Conservation (phyloP, 2,329 filamentous ascomycete genomes). For the Diaporthe ampelina region DNA sequence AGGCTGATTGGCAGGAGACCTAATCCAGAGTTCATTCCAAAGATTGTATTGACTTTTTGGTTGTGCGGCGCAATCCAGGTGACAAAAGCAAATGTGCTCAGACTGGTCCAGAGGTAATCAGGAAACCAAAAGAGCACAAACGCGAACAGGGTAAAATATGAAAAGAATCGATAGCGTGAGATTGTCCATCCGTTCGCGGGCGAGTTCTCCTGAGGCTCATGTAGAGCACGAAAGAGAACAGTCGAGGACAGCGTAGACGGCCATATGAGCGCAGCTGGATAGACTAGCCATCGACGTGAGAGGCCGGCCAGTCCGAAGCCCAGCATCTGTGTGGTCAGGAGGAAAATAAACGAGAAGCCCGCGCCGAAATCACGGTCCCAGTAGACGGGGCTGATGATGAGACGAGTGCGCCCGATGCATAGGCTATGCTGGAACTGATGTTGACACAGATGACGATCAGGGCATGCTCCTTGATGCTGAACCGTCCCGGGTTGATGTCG, state of each 20-base stretch:
- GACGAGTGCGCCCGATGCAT: conserved; percentile 47
- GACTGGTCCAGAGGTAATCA: conserved; percentile 44
- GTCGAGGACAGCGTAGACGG: conserved; percentile 52
- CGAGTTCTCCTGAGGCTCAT: conserved; percentile 49
- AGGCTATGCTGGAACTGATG: conserved; percentile 48
- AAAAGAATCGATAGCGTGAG: conserved; percentile 52
- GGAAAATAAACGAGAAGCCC: conserved; percentile 51
- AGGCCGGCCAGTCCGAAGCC: conserved; percentile 53
- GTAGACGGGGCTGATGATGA: conserved; percentile 52
- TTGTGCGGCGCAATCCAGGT: conserved; percentile 44
- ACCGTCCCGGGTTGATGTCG: conserved; percentile 48
- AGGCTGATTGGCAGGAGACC: conserved; percentile 49
- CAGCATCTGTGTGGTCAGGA: conserved; percentile 50
- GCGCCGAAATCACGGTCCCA: conserved; percentile 52
- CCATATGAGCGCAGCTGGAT: conserved; percentile 54
- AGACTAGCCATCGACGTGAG: conserved; percentile 51
- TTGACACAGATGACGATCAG: conserved; percentile 52
- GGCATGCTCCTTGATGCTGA: conserved; percentile 54
- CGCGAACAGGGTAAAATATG: conserved; percentile 47
- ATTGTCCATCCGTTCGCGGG: conserved; percentile 53
- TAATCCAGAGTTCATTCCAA: conserved; percentile 44
- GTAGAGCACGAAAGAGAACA: conserved; percentile 52
- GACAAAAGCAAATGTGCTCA: conserved; percentile 46
- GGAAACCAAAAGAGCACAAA: conserved; percentile 49
- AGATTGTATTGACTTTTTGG: conserved; percentile 44